Evolutionary conservation across 1,284 basidiomycete species (phyloP).

Genomic region (Leccinum cinnamomeum): DNA sequence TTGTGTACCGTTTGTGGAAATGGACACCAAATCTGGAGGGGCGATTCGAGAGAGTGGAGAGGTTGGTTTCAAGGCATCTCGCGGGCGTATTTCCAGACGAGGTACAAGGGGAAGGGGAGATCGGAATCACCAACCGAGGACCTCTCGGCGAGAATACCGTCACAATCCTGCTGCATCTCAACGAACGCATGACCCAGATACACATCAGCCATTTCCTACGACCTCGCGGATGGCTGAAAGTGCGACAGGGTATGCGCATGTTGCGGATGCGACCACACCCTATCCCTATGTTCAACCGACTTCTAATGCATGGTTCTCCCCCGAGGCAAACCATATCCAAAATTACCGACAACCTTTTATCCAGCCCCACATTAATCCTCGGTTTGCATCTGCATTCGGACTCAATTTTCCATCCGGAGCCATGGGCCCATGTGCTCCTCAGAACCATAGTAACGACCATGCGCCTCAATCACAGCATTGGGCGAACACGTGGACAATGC

Average conservation of each 20-base stretch:
- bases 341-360: constrained; percentile 46
- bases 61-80: constrained; percentile 10
- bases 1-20: constrained; percentile 3
- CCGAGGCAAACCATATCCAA: constrained; percentile 13
- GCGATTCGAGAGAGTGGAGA: constrained; percentile 27
- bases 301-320: constrained; percentile 21
- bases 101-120: constrained; percentile 23
- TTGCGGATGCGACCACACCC: constrained; percentile 27
- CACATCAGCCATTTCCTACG: constrained; percentile 41
- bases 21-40: constrained; percentile 6
- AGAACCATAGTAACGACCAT: constrained; percentile 13
- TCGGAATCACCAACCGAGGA: constrained; percentile 19
- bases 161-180: constrained; percentile 8
- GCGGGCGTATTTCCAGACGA: constrained; percentile 40
- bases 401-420: constrained; percentile 35
- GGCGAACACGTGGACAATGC: constrained; percentile 35
- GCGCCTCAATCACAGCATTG: constrained; percentile 17
- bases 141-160: constrained; percentile 19
- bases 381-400: constrained; percentile 61
- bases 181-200: constrained; percentile 33
- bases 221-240: constrained; percentile 49
- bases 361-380: constrained; percentile 81
- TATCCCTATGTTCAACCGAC: constrained; percentile 17
- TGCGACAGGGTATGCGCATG: constrained; percentile 45
- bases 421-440: constrained; percentile 20